phyloP scores from a whole-genome alignment of 768 basidiomycete species.

The Kwoniella sp. region DNA sequence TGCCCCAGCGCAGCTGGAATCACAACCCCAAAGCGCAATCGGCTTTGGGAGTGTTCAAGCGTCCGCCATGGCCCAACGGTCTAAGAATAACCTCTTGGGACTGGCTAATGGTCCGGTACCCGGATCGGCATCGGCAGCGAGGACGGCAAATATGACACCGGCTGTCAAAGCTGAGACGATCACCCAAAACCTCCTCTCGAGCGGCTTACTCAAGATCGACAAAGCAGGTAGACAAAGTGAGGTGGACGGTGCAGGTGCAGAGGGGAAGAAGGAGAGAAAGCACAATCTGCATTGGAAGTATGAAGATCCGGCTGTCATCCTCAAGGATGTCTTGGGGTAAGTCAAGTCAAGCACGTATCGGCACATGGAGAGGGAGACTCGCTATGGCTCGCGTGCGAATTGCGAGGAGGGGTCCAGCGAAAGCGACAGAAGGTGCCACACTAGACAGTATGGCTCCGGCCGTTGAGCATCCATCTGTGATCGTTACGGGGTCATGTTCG shows the following conservation, averaged over 20 bases:
- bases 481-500: too few species aligned
- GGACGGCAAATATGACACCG: not conserved
- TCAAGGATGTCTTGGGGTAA: slow-evolving; percentile 47
- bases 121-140: not conserved
- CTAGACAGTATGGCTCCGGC: too few species aligned
- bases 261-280: slow-evolving; percentile 44
- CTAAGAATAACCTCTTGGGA: not conserved
- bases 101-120: not conserved
- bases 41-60: not conserved
- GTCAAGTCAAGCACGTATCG: not conserved
- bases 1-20: not conserved
- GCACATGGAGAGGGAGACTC: too few species aligned
- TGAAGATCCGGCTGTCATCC: slow-evolving; percentile 50
- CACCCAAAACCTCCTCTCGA: slow-evolving; percentile 19
- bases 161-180: slow-evolving; percentile 5
- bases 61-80: not conserved
- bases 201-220: slow-evolving; percentile 39
- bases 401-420: too few species aligned
- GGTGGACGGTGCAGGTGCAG: slow-evolving; percentile 17
- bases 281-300: slow-evolving; percentile 52
- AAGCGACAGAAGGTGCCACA: too few species aligned
- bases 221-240: slow-evolving; percentile 36
- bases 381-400: too few species aligned
- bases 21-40: not conserved
- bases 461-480: too few species aligned